Percentiles rank a stretch among this genome's conserved stretches.
Evolutionary conservation across 2,329 filamentous ascomycete species (phyloP).

Genomic region (Aspergillus amoenus): DNA sequence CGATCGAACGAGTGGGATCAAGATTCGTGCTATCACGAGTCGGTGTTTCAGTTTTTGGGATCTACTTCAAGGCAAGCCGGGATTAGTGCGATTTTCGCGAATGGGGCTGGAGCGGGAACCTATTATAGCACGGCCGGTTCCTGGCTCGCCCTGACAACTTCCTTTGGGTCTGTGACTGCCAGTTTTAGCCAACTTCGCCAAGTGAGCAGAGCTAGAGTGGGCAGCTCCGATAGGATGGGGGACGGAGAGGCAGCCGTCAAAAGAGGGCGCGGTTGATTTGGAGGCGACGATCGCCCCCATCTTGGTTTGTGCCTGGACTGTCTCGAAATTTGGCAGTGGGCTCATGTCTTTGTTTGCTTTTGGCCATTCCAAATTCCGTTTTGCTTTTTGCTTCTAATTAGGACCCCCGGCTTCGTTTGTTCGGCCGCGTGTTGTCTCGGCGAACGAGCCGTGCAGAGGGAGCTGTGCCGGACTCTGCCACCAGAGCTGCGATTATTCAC

Average conservation of each 20-base stretch:
- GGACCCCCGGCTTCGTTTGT: too few relatives aligned
- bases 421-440: too few relatives aligned
- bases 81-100: not conserved
- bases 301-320: not conserved
- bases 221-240: too few relatives aligned
- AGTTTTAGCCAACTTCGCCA: too few relatives aligned
- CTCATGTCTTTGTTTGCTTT: not conserved
- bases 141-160: not conserved
- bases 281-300: not conserved
- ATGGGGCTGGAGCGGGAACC: not conserved
- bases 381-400: too few relatives aligned
- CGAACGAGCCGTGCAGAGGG: too few relatives aligned
- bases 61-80: not conserved
- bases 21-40: conserved; percentile 1
- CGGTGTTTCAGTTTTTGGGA: conserved; percentile 7
- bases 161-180: not conserved
- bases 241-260: too few relatives aligned
- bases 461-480: not conserved
- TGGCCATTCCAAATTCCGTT: too few relatives aligned
- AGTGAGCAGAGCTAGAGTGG: too few relatives aligned
- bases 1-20: not conserved
- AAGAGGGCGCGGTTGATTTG: not conserved
- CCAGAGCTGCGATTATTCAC: not conserved
- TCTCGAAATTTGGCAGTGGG: not conserved
- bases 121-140: not conserved